Base-by-base conservation (phyloP, 2,329 filamentous ascomycete species). In the Aspergillus fumigatus region DNA sequence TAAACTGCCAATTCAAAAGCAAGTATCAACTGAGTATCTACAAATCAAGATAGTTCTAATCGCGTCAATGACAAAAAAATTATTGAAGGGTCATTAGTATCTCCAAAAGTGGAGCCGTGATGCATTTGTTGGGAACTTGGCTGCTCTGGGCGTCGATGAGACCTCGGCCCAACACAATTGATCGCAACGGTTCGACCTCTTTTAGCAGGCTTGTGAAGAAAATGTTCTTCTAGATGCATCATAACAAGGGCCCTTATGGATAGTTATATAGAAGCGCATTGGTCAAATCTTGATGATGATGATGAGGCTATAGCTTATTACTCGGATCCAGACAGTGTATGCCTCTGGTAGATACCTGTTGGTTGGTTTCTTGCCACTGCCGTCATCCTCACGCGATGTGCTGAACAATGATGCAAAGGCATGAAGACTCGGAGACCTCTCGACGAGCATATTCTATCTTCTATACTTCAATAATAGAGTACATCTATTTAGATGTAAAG, bases 51-150 rank as follows among this genome's bases (percentile, higher is more conserved):
- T 14, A 9, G 4, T 32, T 32, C 27, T 8, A 27, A 45, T 41
- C 17, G 35, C 38, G 38, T 52, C 49, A 56, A 56, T 49, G 43
- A 27, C 50, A 50, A 35, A 26, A 43, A 56, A 23, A 23, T 26
- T 21, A 56, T 32, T 17, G 49, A n/a, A 41, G n/a, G 5, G 32
- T 17, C 19, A 26, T 38, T 14, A 41, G 17, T n/a, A 51, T 50
- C 21, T 32, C 27, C 26, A n/a, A 26, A 47, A 52, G 59, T 60
- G 59, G 59, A 58, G 51, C 59, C 53, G 47, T 19, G 25, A 21
- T 57, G 48, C 48, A 48, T 56, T 60, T 59, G 56, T 57, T 60
- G 59, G 59, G 59, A 57, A 56, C 47, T 51, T 45, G 55, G 45
- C 41, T 25, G 43, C 41, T 27, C 25, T 35, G 53, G 32, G 27